Percentiles rank a stretch among this genome's conserved stretches.
These are phyloP conservation scores for Metarhizium album DNA, from an alignment of 2,329 filamentous ascomycete species.

Conservation along the genomic window DNA sequence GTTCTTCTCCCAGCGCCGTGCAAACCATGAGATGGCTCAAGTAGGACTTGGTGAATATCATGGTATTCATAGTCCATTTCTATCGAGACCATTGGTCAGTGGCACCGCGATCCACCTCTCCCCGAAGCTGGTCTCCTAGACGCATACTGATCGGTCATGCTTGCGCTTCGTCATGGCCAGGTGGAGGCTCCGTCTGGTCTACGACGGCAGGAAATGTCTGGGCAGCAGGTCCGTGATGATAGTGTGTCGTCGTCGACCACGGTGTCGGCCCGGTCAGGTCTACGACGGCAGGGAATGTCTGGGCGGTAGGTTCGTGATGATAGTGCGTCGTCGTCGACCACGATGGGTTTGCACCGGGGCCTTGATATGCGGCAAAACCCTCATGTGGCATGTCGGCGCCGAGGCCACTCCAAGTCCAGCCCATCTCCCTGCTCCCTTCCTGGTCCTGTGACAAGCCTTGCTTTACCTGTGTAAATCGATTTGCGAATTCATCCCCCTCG, in stretches of 20 bases:
- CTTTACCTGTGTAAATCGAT: conserved; percentile 71
- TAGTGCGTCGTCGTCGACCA: conserved; percentile 16
- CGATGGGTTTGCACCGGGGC: conserved; percentile 26
- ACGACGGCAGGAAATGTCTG: conserved; percentile 27
- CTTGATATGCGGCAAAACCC: conserved; percentile 79
- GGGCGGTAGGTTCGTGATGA: conserved; percentile 20
- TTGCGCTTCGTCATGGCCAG: conserved; percentile 86
- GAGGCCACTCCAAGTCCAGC: too few relatives aligned
- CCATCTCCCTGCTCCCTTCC: conserved; percentile 60
- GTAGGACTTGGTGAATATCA: conserved; percentile 5
- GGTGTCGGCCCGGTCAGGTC: conserved; percentile 25
- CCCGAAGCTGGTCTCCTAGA: conserved; percentile 60
- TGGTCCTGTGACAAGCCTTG: conserved; percentile 74
- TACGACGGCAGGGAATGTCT: conserved; percentile 27
- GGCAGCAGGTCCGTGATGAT: conserved; percentile 18
- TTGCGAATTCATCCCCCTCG: conserved; percentile 85
- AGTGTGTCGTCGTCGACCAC: conserved; percentile 16
- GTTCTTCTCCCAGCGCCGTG: conserved; percentile 1
- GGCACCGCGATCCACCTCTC: conserved; percentile 54
- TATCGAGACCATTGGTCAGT: conserved; percentile 15
- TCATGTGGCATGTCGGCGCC: conserved; percentile 64
- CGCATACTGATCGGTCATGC: conserved; percentile 49
- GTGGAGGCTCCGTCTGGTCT: conserved; percentile 72
- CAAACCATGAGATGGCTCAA: conserved; percentile 4
- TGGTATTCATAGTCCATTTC: not conserved